Conservation (phyloP, 192 early-diverging fungal species). For the Helicostylum pulchrum region DNA sequence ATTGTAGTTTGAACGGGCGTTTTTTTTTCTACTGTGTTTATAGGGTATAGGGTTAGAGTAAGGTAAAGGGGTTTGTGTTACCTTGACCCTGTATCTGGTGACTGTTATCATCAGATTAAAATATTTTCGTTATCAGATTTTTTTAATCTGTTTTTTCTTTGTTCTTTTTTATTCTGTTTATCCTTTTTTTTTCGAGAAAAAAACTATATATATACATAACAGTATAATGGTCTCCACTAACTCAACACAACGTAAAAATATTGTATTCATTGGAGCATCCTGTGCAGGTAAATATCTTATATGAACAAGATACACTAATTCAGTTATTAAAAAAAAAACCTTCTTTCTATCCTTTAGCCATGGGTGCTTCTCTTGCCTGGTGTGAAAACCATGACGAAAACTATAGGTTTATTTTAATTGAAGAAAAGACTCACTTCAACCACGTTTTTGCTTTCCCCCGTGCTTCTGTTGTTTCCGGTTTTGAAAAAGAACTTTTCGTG, state of each 20-base stretch:
- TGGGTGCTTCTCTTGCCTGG: constrained; percentile 29
- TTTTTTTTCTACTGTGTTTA: no score
- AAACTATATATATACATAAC: neutral
- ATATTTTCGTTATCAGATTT: no score
- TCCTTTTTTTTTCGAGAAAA: neutral
- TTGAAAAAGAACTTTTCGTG: constrained; percentile 58
- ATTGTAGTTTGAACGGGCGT: no score
- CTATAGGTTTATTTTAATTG: constrained; percentile 58
- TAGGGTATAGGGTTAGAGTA: no score
- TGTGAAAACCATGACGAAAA: constrained; percentile 33
- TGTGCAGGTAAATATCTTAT: constrained; percentile 37
- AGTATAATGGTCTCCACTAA: constrained; percentile 1
- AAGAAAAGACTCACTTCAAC: constrained; percentile 54
- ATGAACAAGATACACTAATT: no score
- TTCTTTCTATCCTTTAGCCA: constrained; percentile 24
- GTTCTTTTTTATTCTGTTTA: neutral
- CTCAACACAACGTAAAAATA: constrained; percentile 20
- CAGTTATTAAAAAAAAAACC: no score
- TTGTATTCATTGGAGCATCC: constrained; percentile 52
- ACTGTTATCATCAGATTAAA: no score
- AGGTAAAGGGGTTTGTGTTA: no score
- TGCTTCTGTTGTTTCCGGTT: constrained; percentile 49
- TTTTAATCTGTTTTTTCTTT: neutral
- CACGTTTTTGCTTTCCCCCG: constrained; percentile 66
- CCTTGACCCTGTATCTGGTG: no score